Evolutionary conservation across 164 flowering plant species (phyloP), one percentile per base, ranked within the genome.

Genomic region (Chloranthus sessilifolius): DNA sequence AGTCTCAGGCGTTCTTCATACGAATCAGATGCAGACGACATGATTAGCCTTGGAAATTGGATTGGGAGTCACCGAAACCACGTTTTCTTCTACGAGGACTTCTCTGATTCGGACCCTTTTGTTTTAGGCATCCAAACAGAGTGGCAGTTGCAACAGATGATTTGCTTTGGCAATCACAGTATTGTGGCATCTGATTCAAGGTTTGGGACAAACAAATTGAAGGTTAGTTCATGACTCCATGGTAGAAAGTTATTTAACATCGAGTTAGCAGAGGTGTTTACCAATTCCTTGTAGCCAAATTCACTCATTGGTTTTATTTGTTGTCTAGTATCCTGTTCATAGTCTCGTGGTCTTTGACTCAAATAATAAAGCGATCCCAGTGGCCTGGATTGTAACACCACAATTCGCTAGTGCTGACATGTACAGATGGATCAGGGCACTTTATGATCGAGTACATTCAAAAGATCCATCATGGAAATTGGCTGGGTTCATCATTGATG

Each of bases 71-170:
- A 94, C 64, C 86, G 64, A 58, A 83, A 49, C 66, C 61, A 65
- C 36, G 77, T 89, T 31, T 94, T 94, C 82, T 82, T 81, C 59
- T 87, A 65, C 58, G 82, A 89, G 67, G 92, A 84, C 50, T 94
- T 78, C 64, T 74, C 90, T 58, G 88, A 84, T 63, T 67, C 80
- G 7, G 85, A 70, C 8, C 92, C 99, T 43, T 78, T 87, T 52
- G 57, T 64, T 39, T 53, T 94, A 57, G 96, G 99, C 25, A 85
- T 94, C 46, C 99, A 94, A 62, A 84, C 99, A 26, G 92, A 94
- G 58, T 89, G 97, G 99, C 99, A 94, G 74, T 69, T 94, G 74
- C 97, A 94, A 37, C 99, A 94, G 59, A 76, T 94, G 99, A 85
- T 94, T 65, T 82, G 78, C 6, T 89, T 82, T 70, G 97, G 97